Evolutionary conservation across 1,139 yeast genomes (phyloP).

Genomic region (Geotrichum australiense): DNA sequence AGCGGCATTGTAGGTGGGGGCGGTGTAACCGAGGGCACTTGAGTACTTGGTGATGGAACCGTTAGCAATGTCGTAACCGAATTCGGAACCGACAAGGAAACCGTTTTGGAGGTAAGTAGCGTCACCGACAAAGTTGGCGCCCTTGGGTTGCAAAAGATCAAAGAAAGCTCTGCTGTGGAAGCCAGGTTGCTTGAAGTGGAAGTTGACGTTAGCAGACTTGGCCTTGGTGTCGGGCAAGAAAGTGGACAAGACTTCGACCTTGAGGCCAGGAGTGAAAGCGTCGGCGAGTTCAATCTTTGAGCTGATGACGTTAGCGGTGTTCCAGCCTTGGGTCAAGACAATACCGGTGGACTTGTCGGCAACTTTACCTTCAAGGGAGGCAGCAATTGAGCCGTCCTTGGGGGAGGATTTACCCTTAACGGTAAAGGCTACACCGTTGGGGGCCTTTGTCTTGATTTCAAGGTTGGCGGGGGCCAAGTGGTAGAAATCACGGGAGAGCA

Average conservation of each 20-base stretch:
- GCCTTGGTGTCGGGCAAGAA: slow-evolving; percentile 78
- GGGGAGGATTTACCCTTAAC: slow-evolving; percentile 84
- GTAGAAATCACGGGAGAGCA: slow-evolving; percentile 87
- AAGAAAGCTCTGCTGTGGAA: slow-evolving; percentile 93
- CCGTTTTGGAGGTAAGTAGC: slow-evolving; percentile 94
- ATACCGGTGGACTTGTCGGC: slow-evolving; percentile 90
- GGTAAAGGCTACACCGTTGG: slow-evolving; percentile 93
- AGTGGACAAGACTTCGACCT: slow-evolving; percentile 84
- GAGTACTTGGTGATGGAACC: slow-evolving; percentile 94
- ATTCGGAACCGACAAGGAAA: slow-evolving; percentile 94
- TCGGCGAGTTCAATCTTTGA: slow-evolving; percentile 92
- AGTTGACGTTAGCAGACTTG: slow-evolving; percentile 84
- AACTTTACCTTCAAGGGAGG: slow-evolving; percentile 87
- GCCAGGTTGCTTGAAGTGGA: slow-evolving; percentile 87
- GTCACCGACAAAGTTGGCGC: slow-evolving; percentile 93
- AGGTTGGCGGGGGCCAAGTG: slow-evolving; percentile 82
- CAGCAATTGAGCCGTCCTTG: slow-evolving; percentile 76
- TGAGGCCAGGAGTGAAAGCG: slow-evolving; percentile 90
- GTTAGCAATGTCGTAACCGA: slow-evolving; percentile 89
- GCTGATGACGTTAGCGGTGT: slow-evolving; percentile 84
- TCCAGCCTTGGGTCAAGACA: slow-evolving; percentile 96
- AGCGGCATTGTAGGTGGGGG: slow-evolving; percentile 81
- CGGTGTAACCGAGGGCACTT: slow-evolving; percentile 88
- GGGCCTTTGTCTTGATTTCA: slow-evolving; percentile 88
- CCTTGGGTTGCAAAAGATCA: slow-evolving; percentile 70